A percentile compares a stretch with the other conserved stretches of the same genome.
Evolutionary conservation across 768 basidiomycete species (phyloP).

Genomic region (Tylopilus rubrobrunneus): DNA sequence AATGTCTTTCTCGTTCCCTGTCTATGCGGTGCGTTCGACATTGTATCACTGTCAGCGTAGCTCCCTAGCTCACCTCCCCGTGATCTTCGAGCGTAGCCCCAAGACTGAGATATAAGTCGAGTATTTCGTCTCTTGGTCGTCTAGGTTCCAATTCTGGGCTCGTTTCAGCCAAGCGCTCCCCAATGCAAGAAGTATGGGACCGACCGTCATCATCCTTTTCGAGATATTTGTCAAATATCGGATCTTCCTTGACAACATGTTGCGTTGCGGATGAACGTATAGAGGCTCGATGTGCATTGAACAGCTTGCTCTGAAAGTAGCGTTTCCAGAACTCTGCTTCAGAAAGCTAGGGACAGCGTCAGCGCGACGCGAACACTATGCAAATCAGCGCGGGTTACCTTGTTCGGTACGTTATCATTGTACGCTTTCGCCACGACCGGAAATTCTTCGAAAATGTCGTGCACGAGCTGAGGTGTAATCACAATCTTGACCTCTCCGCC

Average conservation of each 20-base stretch:
- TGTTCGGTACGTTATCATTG: slow-evolving; percentile 84
- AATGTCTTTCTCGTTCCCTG: slow-evolving; percentile 82
- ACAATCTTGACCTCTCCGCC: slow-evolving; percentile 85
- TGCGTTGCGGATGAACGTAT: slow-evolving; percentile 83
- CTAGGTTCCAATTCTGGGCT: slow-evolving; percentile 72
- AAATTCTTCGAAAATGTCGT: slow-evolving; percentile 97
- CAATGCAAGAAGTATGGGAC: slow-evolving; percentile 18
- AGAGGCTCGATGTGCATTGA: slow-evolving; percentile 91
- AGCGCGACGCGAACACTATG: not conserved
- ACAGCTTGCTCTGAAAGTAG: slow-evolving; percentile 94
- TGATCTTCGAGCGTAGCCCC: slow-evolving; percentile 91
- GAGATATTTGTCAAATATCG: slow-evolving; percentile 94
- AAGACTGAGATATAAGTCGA: slow-evolving; percentile 80
- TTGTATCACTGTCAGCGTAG: not conserved
- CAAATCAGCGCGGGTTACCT: slow-evolving; percentile 41
- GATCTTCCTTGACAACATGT: slow-evolving; percentile 84
- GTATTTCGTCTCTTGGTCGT: slow-evolving; percentile 56
- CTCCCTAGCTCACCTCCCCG: slow-evolving; percentile 53
- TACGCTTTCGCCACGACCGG: slow-evolving; percentile 93
- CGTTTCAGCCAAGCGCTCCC: not conserved
- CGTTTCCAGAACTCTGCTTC: slow-evolving; percentile 96
- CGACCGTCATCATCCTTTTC: slow-evolving; percentile 92
- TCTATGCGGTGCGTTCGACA: slow-evolving; percentile 40
- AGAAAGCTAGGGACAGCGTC: slow-evolving; percentile 52
- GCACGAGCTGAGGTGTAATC: slow-evolving; percentile 86